Percentiles rank a stretch among this genome's conserved stretches.
Evolutionary conservation across 805 yeast species (phyloP).

Genomic region (Candida tammaniensis): DNA sequence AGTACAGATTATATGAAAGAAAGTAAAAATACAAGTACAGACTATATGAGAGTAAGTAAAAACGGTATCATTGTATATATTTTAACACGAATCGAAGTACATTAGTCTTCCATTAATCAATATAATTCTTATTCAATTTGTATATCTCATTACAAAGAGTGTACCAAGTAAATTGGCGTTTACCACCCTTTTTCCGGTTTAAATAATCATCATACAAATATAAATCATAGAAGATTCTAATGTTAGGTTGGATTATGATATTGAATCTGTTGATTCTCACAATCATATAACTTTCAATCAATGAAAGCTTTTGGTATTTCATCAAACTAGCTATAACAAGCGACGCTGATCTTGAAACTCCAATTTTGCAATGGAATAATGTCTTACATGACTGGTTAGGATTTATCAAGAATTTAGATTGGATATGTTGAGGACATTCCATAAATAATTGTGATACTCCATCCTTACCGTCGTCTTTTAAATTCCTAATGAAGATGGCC

Average conservation of each 20-base stretch:
- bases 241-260: constrained; percentile 41
- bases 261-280: constrained; percentile 39
- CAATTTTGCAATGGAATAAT: constrained; percentile 39
- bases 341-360: constrained; percentile 43
- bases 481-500: constrained; percentile 28
- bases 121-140: constrained; percentile 26
- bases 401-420: constrained; percentile 22
- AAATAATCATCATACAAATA: constrained; percentile 26
- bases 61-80: no score
- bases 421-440: constrained; percentile 28
- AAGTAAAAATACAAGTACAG: background rate
- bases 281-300: constrained; percentile 34
- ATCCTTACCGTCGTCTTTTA: constrained; percentile 40
- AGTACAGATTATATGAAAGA: constrained; percentile 11
- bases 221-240: constrained; percentile 37
- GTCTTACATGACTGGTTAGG: constrained; percentile 17
- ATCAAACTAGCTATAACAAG: constrained; percentile 38
- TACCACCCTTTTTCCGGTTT: constrained; percentile 11
- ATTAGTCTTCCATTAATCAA: constrained; percentile 13
- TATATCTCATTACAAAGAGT: constrained; percentile 27
- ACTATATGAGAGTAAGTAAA: no score
- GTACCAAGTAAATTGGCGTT: constrained; percentile 26
- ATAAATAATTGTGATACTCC: constrained; percentile 26
- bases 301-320: constrained; percentile 27
- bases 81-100: background rate